phyloP scores from a whole-genome alignment of 129 eudicot species.

The Flaveria linearis region DNA sequence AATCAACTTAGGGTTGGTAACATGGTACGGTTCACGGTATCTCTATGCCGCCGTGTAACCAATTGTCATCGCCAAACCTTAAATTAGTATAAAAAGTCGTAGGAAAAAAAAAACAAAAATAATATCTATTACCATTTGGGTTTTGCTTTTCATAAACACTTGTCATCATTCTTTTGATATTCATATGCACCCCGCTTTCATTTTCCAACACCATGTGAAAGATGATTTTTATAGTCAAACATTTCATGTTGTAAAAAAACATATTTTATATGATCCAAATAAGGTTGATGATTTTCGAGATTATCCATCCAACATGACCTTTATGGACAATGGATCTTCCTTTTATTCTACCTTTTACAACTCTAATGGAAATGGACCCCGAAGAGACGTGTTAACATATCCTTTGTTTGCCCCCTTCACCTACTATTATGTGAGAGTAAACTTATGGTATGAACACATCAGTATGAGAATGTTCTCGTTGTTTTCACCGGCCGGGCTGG shows the following conservation, averaged over 20 bases:
- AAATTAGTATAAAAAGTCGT: neutral
- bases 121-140: slow-evolving; percentile 10
- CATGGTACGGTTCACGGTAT: slow-evolving; percentile 25
- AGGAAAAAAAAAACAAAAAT: slow-evolving; percentile 11
- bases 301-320: neutral
- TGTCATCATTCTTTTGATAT: slow-evolving; percentile 11
- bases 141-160: neutral
- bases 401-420: neutral
- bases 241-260: neutral
- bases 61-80: neutral
- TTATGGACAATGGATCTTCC: neutral
- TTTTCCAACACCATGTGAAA: slow-evolving; percentile 20
- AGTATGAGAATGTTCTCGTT: too few relatives aligned
- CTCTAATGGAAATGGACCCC: neutral
- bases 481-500: too few relatives aligned
- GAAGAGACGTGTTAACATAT: slow-evolving; percentile 3
- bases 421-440: neutral
- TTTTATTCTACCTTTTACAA: neutral
- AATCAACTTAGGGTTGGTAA: neutral
- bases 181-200: slow-evolving; percentile 5
- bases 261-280: neutral
- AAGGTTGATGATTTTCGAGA: neutral
- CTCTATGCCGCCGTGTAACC: slow-evolving; percentile 26
- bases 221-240: slow-evolving; percentile 18
- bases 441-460: too few relatives aligned